Base-by-base conservation (phyloP, 1,284 basidiomycete genomes). In the Ceratobasidium theobromae region DNA sequence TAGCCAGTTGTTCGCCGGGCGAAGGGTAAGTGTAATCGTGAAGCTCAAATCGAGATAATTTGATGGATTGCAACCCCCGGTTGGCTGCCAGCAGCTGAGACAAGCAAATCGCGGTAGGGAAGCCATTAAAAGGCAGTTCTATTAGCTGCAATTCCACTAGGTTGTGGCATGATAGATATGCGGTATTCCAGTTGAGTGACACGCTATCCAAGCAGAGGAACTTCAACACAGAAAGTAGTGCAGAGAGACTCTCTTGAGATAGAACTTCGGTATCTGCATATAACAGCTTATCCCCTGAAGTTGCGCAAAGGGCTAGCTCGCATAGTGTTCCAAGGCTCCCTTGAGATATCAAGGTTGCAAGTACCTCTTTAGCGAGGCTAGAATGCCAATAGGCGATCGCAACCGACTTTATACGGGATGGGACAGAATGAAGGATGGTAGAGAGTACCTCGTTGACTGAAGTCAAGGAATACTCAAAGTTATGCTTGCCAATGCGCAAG, bases 101-200 rank as follows among this genome's bases (percentile, higher is more conserved):
- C 12, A 62, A 27, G 23, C 48, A 48, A 11, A 30, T 11, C 4
- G 23, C 8, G 30, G 18, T 51, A 18, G 58, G 58, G 21, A 23
- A 25, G 12, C 46, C 58, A 23, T 52, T 35, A 4, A 27, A 4
- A 8, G 58, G 33, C 1, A 41, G 32, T 18, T 62, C 46, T 5
- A 62, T 27, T 12, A 62, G 16, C 46, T 62, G 58, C 25, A 62
- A 27, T 46, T 62, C 58, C 2, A 62, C 58, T 14, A 62, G 46
- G 48, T 62, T 62, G 23, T 35, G 35, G 25, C 58, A 62, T 3
- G 58, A 9, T 16, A 62, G 23, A 45, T 9, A 21, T 6, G 43
- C 18, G 5, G 23, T 40, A 28, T 51, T 27, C 58, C 58, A 62
- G 35, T 62, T 48, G 23, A 35, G 48, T 30, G 48, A 11, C 16